Evolutionary conservation across 2,329 filamentous ascomycete species (phyloP).

Genomic region (Laburnicola sp.): DNA sequence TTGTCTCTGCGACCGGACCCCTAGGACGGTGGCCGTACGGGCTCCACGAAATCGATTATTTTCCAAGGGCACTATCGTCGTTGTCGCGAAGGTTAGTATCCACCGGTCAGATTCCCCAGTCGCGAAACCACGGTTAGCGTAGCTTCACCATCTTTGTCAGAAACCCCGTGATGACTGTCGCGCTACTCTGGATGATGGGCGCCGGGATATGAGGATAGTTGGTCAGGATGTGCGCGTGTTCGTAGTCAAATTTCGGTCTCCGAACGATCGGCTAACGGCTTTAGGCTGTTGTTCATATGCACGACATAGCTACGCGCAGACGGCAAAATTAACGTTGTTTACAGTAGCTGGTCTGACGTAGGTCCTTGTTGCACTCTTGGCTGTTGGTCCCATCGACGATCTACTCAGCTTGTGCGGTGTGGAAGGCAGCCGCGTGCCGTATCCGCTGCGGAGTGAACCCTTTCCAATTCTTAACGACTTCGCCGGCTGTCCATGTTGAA

Average conservation of each 20-base stretch:
- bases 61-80: slow-evolving; percentile 4
- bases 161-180: slow-evolving; percentile 6
- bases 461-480: neutral
- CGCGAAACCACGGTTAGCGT: neutral
- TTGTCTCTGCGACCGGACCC: slow-evolving; percentile 3
- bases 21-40: slow-evolving; percentile 9
- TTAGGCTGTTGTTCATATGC: slow-evolving; percentile 3
- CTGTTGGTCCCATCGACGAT: slow-evolving; percentile 5
- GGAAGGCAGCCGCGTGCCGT: neutral
- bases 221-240: slow-evolving; percentile 1
- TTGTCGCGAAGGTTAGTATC: neutral
- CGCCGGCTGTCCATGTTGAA: neutral
- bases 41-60: slow-evolving; percentile 4
- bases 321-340: neutral
- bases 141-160: slow-evolving; percentile 3
- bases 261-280: slow-evolving; percentile 1
- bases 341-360: neutral
- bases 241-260: slow-evolving; percentile 1
- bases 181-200: slow-evolving; percentile 1
- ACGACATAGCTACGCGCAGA: neutral
- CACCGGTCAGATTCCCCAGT: slow-evolving; percentile 2
- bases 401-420: neutral
- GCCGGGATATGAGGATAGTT: slow-evolving; percentile 5
- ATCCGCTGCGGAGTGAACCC: too few species aligned
- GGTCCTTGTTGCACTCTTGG: neutral